Base-by-base conservation (phyloP, 306 rosid genomes). In the Cucurbita ficifolia region DNA sequence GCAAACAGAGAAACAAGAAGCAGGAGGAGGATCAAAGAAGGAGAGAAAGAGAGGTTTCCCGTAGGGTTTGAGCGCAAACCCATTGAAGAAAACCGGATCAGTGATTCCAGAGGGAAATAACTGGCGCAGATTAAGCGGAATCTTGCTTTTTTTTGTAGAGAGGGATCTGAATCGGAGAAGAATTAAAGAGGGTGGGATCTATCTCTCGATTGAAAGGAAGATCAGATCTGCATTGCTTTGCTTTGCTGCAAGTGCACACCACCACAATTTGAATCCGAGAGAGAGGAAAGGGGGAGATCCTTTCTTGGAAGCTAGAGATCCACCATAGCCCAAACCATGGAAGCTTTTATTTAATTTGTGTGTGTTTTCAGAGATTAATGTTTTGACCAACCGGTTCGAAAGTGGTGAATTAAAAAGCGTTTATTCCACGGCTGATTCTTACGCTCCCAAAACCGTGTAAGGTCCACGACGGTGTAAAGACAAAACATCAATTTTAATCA, bases 31-130 rank as follows among this genome's bases (percentile, higher is more conserved):
- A 69, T 18, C 42, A 75, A 60, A 29, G 42, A 16, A 18, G 76
- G 45, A 62, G 79, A 61, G 74, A 50, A 24, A 35, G 62, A 10
- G 54, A 8, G 33, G 16, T 29, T 75, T 35, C 72, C 29, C 14
- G 43, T 22, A 61, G 78, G 60, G 22, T 67, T 70, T 77, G 76
- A 61, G 18, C 29, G 60, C 58, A 72, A 77, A 50, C 76, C 76
- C 80, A 70, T 75, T 14, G 60, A 7, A 14, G 54, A 68, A 54
- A 29, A 2, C 33, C 33, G 33, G 33, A 29, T 29, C 33, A 29
- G 33, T 29, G 33, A 29, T 29, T 29, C 33, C 33, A 29, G 33
- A 29, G 33, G 33, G 33, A 29, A 29, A 29, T 29, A 29, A 29
- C 33, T 29, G 33, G 33, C 33, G 33, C 33, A 29, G 33, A 29